Evolutionary conservation across 805 yeast species (phyloP), one percentile per base, ranked within the genome.

Genomic region (Metschnikowia similis): DNA sequence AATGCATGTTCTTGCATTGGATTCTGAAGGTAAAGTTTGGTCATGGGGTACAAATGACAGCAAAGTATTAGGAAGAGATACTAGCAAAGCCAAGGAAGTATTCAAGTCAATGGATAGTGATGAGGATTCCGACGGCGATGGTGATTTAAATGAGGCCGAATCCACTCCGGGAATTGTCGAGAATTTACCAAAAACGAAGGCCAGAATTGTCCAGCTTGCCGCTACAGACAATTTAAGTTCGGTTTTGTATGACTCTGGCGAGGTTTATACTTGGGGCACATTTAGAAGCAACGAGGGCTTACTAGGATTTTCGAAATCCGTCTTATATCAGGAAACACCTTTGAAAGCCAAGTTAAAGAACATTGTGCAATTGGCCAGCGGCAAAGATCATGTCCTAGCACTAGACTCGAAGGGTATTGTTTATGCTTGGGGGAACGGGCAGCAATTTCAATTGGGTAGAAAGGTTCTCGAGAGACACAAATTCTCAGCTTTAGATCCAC

Each of bases 31-130:
- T 56, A 75, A 80, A 51, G 68, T 94, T n/a, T 94, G 97, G 97
- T 87, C 97, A 3, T 94, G 99, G 99, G 99, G 99, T 51, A 87
- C 88, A 41, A 94, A 94, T 59, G 99, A 94, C 62, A 84, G 90
- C 53, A 89, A 86, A 35, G 97, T 88, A 4, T 74, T 94, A 40
- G 99, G 98, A 16, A 82, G 99, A 66, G 88, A 86, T 59, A 85
- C 94, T 0, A 77, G 88, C 0, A 63, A 74, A 21, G 77, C 70
- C 9, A 80, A 72, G 17, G 96, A 85, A 55, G 74, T 77, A 27
- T 70, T 88, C 51, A 84, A 81, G 61, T 88, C 86, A 58, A 80
- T 82, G 73, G 88, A 84, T 57, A 83, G 67, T 2, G 64, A 53
- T 10, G 84, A 80, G 43, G 62, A 58, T 11, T 66, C 63, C n/a